A percentile compares a stretch with the other conserved stretches of the same genome.
phyloP scores from a whole-genome alignment of 495 filamentous ascomycete genomes.

The Penicillium herquei region DNA sequence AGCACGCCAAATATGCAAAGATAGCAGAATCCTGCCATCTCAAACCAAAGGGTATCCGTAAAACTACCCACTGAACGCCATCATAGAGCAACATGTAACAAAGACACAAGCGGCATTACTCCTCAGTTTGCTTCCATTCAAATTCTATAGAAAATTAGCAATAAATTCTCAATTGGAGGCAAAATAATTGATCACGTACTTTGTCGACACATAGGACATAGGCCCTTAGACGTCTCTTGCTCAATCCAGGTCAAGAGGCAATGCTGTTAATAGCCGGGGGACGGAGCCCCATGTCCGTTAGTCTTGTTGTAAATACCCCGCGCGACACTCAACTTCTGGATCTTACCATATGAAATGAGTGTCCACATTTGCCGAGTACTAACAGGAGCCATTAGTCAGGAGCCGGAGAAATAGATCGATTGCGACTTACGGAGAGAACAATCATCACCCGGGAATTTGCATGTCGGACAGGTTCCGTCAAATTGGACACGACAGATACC shows the following conservation, averaged over 20 bases:
- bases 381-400: slow-evolving; percentile 1
- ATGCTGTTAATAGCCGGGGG: slow-evolving; percentile 55
- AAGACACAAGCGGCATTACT: slow-evolving; percentile 25
- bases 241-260: slow-evolving; percentile 96
- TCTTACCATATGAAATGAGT: slow-evolving; percentile 93
- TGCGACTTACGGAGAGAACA: slow-evolving; percentile 75
- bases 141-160: slow-evolving; percentile 49
- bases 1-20: background rate
- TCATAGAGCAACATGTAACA: slow-evolving; percentile 8
- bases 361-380: slow-evolving; percentile 95
- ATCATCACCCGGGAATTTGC: slow-evolving; percentile 96
- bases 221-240: slow-evolving; percentile 86
- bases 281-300: slow-evolving; percentile 1
- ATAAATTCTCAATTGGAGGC: background rate
- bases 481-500: slow-evolving; percentile 98
- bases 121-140: slow-evolving; percentile 59
- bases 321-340: slow-evolving; percentile 1
- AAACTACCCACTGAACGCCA: background rate
- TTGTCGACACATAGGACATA: slow-evolving; percentile 98
- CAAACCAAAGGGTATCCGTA: background rate
- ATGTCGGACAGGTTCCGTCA: slow-evolving; percentile 94
- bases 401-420: background rate
- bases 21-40: slow-evolving; percentile 3
- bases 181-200: slow-evolving; percentile 55
- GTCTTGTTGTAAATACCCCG: background rate